Evolutionary conservation across 2,329 filamentous ascomycete genomes (phyloP), one percentile per base, ranked within the genome.

Genomic region (Alternaria sp.): DNA sequence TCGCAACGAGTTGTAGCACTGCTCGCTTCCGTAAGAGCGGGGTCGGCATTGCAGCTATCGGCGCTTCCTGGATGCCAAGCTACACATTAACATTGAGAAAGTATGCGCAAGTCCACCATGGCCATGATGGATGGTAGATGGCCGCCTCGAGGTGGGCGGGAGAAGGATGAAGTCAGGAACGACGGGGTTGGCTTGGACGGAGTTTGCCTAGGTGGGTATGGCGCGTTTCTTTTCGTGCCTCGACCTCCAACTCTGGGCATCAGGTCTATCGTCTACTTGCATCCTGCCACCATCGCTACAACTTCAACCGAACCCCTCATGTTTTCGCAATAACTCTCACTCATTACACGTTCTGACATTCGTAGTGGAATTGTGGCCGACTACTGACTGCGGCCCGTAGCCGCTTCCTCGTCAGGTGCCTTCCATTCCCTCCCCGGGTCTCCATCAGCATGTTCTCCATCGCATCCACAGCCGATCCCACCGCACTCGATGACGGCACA

Each of bases 401-500:
- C 64, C 67, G 61, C 62, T 68, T 67, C 59, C 61, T 58, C 63
- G 68, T 74, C 74, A 73, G 75, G 72, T 75, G 74, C 66, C 59
- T 72, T 70, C 72, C 67, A 65, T 66, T 58, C 54, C 62, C 63
- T 67, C 65, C 64, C 67, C 59, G 44, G 54, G 57, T 57, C 51
- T 54, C 54, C 60, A 61, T 65, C 70, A 73, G 57, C 67, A 79
- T 80, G 76, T 79, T 77, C 68, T 73, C 76, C 62, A 71, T 79
- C 69, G 69, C 72, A 66, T 66, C 75, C 60, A 72, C 73, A 56
- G 65, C 69, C 71, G 76, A 79, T 61, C 63, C 74, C 62, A 74
- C 72, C 67, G 73, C 72, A 40, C 68, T 79, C 68, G 72, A 77
- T 68, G 76, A 78, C 60, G 70, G 69, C 62, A 68, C 74, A n/a